These are phyloP conservation scores for Quercus glauca DNA, from an alignment of 306 rosid genomes.

Conservation along the genomic window DNA sequence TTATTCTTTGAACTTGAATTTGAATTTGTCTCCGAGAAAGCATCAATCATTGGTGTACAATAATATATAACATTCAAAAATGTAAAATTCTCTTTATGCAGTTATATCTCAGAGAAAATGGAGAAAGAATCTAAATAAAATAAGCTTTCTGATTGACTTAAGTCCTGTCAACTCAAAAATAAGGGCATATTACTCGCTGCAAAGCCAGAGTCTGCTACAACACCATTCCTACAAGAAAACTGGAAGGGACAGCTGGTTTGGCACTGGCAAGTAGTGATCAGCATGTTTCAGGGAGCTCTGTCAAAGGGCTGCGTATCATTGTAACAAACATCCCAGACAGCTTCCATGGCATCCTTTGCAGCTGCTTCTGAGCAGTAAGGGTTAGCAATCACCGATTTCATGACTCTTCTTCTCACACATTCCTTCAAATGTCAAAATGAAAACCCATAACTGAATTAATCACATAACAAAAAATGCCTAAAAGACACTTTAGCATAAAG, in stretches of 20 bases:
- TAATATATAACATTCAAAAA: constrained; percentile 2
- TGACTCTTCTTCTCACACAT: constrained; percentile 78
- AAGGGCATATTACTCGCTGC: constrained; percentile 15
- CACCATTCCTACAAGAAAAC: constrained; percentile 17
- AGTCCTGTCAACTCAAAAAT: neutral
- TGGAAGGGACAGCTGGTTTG: constrained; percentile 17
- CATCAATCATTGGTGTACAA: neutral
- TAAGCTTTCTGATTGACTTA: neutral
- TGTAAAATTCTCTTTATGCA: constrained; percentile 4
- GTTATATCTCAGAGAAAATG: neutral
- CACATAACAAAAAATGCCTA: neutral
- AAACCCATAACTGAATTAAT: constrained; percentile 11
- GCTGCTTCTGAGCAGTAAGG: constrained; percentile 61
- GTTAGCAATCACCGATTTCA: constrained; percentile 55
- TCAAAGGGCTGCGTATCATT: constrained; percentile 82
- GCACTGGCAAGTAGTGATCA: constrained; percentile 3
- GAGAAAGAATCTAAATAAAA: constrained; percentile 5
- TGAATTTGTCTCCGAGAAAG: neutral
- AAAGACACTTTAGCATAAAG: neutral
- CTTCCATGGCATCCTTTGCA: constrained; percentile 84
- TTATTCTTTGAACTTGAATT: constrained; percentile 4
- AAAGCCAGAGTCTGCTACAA: neutral
- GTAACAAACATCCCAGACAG: constrained; percentile 88
- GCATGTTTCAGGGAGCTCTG: constrained; percentile 57
- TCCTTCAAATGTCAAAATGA: constrained; percentile 55